Evolutionary conservation across 1,139 yeast species (phyloP), one percentile per base, ranked within the genome.

Genomic region (Geotrichum cucujoidarum): DNA sequence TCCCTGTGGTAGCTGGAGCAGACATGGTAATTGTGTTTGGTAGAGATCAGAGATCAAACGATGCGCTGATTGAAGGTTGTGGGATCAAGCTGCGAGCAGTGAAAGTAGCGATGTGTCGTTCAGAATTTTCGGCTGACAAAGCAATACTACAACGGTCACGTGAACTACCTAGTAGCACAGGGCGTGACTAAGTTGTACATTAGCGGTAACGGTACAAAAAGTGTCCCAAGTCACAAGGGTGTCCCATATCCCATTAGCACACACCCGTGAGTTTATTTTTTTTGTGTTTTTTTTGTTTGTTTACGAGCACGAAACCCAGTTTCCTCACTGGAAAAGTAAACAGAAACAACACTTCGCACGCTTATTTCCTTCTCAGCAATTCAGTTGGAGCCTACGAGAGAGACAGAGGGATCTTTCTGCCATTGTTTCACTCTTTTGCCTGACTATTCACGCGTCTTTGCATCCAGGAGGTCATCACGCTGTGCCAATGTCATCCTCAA

Each of bases 1-100:
- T 47, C 33, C 44, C 40, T 90, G 87, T 37, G 36, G 40, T 32
- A 35, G 45, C 41, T 37, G 50, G 31, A 33, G 37, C 29, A 32
- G 47, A 33, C 47, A 38, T 44, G 20, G 27, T 44, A 24, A 24
- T 24, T 30, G 43, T 35, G 27, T 20, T 8, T 17, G 20, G 35
- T 35, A 21, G 17, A 35, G 38, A 35, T 20, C 24, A 14, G 27
- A 35, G 38, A 35, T 35, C 38, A 35, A 35, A n/a, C 27, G 27
- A 35, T 20, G 38, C 10, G 4, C 18, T 17, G 6, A 10, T 24
- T 24, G 27, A 24, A 6, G 10, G 10, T 24, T 6, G 10, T 10
- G 27, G 27, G 8, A n/a, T n/a, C n/a, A n/a, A n/a, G n/a, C n/a
- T n/a, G n/a, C 36, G 4, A 11, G 7, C 24, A 16, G 16, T 35